A percentile compares a stretch with the other conserved stretches of the same genome.
Evolutionary conservation across 148 eudicot genomes (phyloP).

Genomic region (Camellia lanceoleosa): DNA sequence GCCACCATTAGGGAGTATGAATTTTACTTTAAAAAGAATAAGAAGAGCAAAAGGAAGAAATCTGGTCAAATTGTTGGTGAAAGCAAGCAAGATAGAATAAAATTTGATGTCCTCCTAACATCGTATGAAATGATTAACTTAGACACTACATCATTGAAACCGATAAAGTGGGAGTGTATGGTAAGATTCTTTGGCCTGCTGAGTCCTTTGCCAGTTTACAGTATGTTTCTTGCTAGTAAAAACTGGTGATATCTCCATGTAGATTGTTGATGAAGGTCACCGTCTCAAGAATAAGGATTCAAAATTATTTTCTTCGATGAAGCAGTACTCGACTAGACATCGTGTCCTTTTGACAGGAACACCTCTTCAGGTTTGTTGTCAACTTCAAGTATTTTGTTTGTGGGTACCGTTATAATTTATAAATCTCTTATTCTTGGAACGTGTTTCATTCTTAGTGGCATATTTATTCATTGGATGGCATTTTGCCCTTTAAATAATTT

Average conservation of each 20-base stretch:
- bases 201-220: conserved; percentile 7
- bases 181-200: conserved; percentile 35
- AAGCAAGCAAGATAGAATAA: conserved; percentile 86
- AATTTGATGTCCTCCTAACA: conserved; percentile 91
- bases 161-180: conserved; percentile 95
- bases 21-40: conserved; percentile 59
- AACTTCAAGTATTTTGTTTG: not conserved
- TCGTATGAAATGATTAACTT: conserved; percentile 94
- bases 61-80: conserved; percentile 52
- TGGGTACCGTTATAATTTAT: not conserved
- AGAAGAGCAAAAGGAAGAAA: conserved; percentile 85
- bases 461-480: not conserved
- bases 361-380: conserved; percentile 83
- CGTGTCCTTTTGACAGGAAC: conserved; percentile 96
- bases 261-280: conserved; percentile 99
- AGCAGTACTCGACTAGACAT: conserved; percentile 70
- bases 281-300: conserved; percentile 99
- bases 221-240: conserved; percentile 11
- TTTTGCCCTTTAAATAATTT: not conserved
- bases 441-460: not conserved
- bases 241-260: conserved; percentile 21
- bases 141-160: conserved; percentile 73
- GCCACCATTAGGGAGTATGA: conserved; percentile 71
- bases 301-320: conserved; percentile 73
- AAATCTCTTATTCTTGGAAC: not conserved